Evolutionary conservation across 2,329 filamentous ascomycete species (phyloP).

Genomic region (Claviceps cyperi): DNA sequence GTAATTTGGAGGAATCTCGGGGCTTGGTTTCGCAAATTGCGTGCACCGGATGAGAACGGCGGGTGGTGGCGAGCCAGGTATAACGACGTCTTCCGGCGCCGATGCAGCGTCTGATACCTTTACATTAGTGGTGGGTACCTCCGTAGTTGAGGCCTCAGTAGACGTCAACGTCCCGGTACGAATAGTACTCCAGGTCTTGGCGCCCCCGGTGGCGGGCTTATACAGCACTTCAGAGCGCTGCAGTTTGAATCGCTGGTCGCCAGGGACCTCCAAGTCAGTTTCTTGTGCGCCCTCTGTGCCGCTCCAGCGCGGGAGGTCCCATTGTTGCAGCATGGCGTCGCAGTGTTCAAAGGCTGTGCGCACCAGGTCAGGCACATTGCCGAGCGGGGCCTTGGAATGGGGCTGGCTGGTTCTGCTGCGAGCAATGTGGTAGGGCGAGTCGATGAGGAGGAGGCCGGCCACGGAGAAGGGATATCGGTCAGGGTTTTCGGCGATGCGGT

Average conservation of each 20-base stretch:
- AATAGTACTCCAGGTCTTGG: conserved; percentile 7
- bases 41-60: conserved; percentile 13
- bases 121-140: background rate
- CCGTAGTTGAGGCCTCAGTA: background rate
- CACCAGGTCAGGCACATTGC: conserved; percentile 13
- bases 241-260: conserved; percentile 8
- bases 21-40: background rate
- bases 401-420: conserved; percentile 7
- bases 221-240: conserved; percentile 9
- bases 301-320: conserved; percentile 15
- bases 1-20: conserved; percentile 1
- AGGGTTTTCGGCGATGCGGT: conserved; percentile 12
- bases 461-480: conserved; percentile 11
- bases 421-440: conserved; percentile 15
- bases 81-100: background rate
- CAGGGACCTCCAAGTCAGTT: conserved; percentile 7
- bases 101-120: background rate
- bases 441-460: conserved; percentile 15
- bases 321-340: conserved; percentile 16
- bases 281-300: conserved; percentile 7
- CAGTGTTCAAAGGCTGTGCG: conserved; percentile 17
- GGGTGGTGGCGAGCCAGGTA: conserved; percentile 10
- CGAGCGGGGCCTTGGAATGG: conserved; percentile 9
- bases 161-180: background rate
- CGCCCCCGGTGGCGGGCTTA: conserved; percentile 8